Evolutionary conservation across 305 asterid genomes (phyloP).

Genomic region (Rubia occidens): DNA sequence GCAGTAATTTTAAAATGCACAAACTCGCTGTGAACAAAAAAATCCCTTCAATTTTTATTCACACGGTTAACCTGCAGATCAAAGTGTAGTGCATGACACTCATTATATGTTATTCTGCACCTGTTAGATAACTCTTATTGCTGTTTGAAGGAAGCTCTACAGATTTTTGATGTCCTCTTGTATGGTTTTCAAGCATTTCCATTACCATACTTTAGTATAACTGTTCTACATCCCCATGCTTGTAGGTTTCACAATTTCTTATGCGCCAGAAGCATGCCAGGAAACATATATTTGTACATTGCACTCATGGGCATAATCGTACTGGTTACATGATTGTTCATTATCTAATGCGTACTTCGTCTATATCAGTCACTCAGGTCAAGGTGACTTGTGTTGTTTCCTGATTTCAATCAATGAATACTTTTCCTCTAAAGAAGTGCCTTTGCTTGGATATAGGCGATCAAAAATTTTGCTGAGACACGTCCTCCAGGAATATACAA

Average conservation of each 20-base stretch:
- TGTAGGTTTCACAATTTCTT: conserved; percentile 47
- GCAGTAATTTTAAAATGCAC: background rate
- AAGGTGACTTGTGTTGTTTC: conserved; percentile 14
- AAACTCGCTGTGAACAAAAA: background rate
- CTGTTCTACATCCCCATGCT: background rate
- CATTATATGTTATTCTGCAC: background rate
- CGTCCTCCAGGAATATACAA: conserved; percentile 98
- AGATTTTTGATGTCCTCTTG: background rate
- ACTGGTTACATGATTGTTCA: conserved; percentile 94
- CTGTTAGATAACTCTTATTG: background rate
- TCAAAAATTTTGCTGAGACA: conserved; percentile 71
- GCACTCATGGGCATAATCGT: conserved; percentile 98
- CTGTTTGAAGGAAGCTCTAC: background rate
- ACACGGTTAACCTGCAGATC: background rate
- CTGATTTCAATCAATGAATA: background rate
- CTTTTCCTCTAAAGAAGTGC: background rate
- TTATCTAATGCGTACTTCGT: conserved; percentile 74
- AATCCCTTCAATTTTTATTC: background rate
- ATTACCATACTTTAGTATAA: background rate
- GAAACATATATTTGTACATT: conserved; percentile 77
- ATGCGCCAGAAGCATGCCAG: conserved; percentile 56
- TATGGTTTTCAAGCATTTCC: background rate
- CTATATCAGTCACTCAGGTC: conserved; percentile 78
- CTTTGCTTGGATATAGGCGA: conserved; percentile 44
- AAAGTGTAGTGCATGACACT: background rate